Conservation (phyloP, 495 filamentous ascomycete species). For the Xylaria telfairii region DNA sequence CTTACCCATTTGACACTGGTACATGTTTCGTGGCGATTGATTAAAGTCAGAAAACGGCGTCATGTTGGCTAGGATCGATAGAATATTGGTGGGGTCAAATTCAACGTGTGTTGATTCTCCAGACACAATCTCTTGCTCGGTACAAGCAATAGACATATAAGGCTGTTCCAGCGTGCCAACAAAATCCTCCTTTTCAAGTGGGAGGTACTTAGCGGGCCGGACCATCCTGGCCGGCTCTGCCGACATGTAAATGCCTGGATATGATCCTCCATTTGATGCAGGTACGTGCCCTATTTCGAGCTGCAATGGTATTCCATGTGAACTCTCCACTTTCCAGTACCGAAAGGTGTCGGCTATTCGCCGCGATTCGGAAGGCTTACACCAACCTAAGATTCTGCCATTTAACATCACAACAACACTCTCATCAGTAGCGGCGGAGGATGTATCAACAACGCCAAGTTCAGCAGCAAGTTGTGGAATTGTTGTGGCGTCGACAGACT, state of each 20-base stretch:
- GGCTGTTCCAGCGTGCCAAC: constrained; percentile 96
- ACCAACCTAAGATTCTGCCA: constrained; percentile 88
- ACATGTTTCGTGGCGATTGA: constrained; percentile 99
- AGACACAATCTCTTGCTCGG: constrained; percentile 79
- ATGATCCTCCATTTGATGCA: constrained; percentile 84
- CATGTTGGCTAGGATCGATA: constrained; percentile 98
- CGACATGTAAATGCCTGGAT: constrained; percentile 94
- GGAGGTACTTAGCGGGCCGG: constrained; percentile 88
- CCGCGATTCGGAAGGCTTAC: constrained; percentile 78
- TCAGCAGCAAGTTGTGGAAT: constrained; percentile 74
- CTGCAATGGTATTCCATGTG: constrained; percentile 79
- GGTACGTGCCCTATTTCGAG: constrained; percentile 94
- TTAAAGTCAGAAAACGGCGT: constrained; percentile 99
- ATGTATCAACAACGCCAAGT: constrained; percentile 74
- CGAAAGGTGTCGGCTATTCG: constrained; percentile 82
- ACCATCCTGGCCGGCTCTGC: constrained; percentile 85
- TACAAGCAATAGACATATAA: constrained; percentile 96
- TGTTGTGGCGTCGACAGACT: constrained; percentile 69
- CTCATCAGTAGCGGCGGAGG: constrained; percentile 76
- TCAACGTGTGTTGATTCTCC: constrained; percentile 93
- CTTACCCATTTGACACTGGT: constrained; percentile 99
- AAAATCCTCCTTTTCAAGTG: constrained; percentile 80
- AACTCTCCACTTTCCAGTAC: constrained; percentile 93
- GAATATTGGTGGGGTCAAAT: constrained; percentile 92
- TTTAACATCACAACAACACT: constrained; percentile 89